Percentiles rank a stretch among this genome's conserved stretches.
Conservation (phyloP, 495 filamentous ascomycete species). For the Talaromyces wortmannii region DNA sequence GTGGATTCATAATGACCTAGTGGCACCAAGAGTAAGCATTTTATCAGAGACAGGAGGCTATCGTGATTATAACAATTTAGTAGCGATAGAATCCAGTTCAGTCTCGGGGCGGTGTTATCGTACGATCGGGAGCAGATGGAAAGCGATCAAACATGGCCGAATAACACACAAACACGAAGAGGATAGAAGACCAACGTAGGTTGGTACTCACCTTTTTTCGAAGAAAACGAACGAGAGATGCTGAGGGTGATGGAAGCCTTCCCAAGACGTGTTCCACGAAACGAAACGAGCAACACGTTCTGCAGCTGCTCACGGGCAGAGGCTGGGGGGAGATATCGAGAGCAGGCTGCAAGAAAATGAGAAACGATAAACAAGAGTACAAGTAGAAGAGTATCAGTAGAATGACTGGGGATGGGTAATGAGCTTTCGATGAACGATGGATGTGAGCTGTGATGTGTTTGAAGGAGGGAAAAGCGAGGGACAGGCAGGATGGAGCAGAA, state of each 20-base stretch:
- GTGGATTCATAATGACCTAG: slow-evolving; percentile 1
- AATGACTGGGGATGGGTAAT: neutral
- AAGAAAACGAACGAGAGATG: too few relatives aligned
- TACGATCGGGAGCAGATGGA: too few relatives aligned
- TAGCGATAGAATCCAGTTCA: neutral
- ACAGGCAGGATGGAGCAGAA: neutral
- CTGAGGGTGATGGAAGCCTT: neutral
- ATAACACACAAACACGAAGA: too few relatives aligned
- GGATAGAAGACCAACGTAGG: too few relatives aligned
- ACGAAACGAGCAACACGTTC: too few relatives aligned
- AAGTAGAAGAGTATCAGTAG: neutral
- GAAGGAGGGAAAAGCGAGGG: neutral
- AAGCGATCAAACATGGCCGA: too few relatives aligned
- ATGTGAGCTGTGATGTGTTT: neutral
- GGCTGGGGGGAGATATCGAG: neutral
- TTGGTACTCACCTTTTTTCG: too few relatives aligned
- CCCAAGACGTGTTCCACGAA: neutral
- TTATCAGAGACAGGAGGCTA: neutral
- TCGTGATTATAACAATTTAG: neutral
- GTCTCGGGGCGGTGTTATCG: too few relatives aligned
- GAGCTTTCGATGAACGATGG: neutral
- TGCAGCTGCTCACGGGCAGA: neutral
- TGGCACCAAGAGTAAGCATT: neutral
- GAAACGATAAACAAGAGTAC: neutral
- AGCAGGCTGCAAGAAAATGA: neutral